These are phyloP conservation scores for Hyphopichia khmerensis DNA, from an alignment of 1,139 yeast genomes.

Conservation along the genomic window DNA sequence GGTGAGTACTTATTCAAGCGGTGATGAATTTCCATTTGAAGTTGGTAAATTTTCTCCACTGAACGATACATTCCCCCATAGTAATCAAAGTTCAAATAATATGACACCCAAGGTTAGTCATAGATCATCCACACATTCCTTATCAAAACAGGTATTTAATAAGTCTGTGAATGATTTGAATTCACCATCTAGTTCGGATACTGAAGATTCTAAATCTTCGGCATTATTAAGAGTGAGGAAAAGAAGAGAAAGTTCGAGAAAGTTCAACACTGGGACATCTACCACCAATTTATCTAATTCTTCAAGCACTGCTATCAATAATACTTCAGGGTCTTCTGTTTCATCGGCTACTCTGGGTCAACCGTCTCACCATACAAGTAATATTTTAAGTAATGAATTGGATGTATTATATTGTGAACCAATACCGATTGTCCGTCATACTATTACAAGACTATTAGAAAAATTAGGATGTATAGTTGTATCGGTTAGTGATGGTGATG, in stretches of 20 bases:
- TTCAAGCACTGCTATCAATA: neutral
- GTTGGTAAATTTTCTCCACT: slow-evolving; percentile 11
- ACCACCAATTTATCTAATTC: slow-evolving; percentile 1
- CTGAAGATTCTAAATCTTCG: slow-evolving; percentile 55
- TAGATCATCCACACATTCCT: slow-evolving; percentile 28
- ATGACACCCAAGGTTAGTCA: slow-evolving; percentile 10
- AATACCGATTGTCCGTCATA: slow-evolving; percentile 76
- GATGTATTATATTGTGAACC: slow-evolving; percentile 86
- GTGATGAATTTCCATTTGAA: slow-evolving; percentile 37
- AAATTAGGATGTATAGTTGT: slow-evolving; percentile 80
- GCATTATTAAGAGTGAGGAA: slow-evolving; percentile 58
- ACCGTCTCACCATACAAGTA: slow-evolving; percentile 4
- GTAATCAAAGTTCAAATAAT: neutral
- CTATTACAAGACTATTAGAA: slow-evolving; percentile 64
- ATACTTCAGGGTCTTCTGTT: neutral
- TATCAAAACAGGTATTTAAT: slow-evolving; percentile 23
- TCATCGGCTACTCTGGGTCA: slow-evolving; percentile 1
- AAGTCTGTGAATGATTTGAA: slow-evolving; percentile 35
- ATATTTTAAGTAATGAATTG: slow-evolving; percentile 25
- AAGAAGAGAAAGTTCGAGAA: slow-evolving; percentile 53
- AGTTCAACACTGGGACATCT: slow-evolving; percentile 13
- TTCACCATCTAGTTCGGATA: slow-evolving; percentile 70
- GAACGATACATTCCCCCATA: slow-evolving; percentile 8
- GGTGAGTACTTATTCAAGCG: slow-evolving; percentile 33
- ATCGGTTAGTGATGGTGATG: slow-evolving; percentile 78